These are phyloP conservation scores for Citrus medica DNA, from an alignment of 345 rosid genomes.

Conservation along the genomic window DNA sequence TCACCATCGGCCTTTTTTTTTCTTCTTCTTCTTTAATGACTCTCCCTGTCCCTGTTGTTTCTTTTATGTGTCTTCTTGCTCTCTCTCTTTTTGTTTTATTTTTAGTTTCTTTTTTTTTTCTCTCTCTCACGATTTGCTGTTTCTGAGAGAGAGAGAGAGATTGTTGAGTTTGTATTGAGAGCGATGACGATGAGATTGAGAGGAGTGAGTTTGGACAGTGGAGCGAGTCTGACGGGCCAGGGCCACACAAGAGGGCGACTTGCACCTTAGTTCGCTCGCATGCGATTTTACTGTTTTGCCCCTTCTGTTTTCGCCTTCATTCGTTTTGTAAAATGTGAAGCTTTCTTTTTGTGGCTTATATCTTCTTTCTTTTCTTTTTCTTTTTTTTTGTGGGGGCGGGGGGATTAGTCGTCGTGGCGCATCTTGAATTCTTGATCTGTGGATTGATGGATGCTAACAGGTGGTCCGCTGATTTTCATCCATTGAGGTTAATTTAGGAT, in stretches of 20 bases:
- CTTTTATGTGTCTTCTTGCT: neutral
- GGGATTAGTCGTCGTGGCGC: neutral
- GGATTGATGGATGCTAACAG: neutral
- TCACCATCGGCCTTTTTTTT: no score
- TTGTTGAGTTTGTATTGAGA: neutral
- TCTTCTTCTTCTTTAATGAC: no score
- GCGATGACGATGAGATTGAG: neutral
- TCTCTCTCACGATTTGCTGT: neutral
- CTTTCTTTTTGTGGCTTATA: neutral
- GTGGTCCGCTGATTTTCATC: no score
- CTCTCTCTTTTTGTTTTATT: neutral
- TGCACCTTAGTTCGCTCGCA: neutral
- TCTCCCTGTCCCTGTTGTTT: no score
- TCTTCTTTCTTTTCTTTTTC: no score
- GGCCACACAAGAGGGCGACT: no score
- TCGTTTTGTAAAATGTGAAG: no score
- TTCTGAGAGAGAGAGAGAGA: neutral
- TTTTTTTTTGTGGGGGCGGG: no score
- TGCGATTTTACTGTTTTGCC: conserved; percentile 1
- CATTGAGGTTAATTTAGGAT: no score
- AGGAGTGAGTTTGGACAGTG: conserved; percentile 2
- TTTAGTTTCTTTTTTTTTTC: neutral
- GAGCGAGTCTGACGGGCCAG: neutral
- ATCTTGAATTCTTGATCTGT: neutral
- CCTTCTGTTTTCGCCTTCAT: neutral